A percentile compares a stretch with the other conserved stretches of the same genome.
Conservation (phyloP, 768 basidiomycete genomes). For the Fomitopsis serialis region DNA sequence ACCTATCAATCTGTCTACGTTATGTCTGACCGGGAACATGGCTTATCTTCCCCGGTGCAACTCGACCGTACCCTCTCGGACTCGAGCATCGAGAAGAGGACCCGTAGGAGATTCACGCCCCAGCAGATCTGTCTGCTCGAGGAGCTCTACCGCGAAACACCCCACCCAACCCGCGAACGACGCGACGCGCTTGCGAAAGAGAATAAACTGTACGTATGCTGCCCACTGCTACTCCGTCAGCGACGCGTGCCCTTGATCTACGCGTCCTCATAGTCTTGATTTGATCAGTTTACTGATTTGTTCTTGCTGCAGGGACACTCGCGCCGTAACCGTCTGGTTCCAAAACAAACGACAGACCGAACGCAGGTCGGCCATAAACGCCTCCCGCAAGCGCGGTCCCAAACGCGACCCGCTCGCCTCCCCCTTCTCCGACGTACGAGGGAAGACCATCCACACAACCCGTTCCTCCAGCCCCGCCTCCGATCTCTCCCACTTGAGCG, state of each 20-base stretch:
- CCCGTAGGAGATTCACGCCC: conserved; percentile 66
- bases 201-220: conserved; percentile 54
- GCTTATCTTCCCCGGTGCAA: not conserved
- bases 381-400: conserved; percentile 6
- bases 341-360: conserved; percentile 32
- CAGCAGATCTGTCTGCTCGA: conserved; percentile 68
- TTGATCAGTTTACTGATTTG: not conserved
- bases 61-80: not conserved
- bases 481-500: not conserved
- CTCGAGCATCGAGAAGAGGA: conserved; percentile 29
- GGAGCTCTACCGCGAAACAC: conserved; percentile 64
- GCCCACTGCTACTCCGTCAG: not conserved
- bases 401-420: conserved; percentile 7
- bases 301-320: conserved; percentile 15
- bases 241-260: conserved; percentile 21
- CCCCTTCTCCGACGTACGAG: conserved; percentile 11
- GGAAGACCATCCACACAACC: conserved; percentile 13
- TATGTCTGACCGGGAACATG: not conserved
- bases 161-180: conserved; percentile 72
- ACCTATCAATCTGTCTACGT: not conserved
- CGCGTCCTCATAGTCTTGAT: not conserved
- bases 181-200: conserved; percentile 57
- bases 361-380: conserved; percentile 20
- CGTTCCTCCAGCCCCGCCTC: conserved; percentile 3
- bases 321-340: conserved; percentile 32